Conservation (phyloP, 2,329 filamentous ascomycete genomes). For the Cadophora sp. region DNA sequence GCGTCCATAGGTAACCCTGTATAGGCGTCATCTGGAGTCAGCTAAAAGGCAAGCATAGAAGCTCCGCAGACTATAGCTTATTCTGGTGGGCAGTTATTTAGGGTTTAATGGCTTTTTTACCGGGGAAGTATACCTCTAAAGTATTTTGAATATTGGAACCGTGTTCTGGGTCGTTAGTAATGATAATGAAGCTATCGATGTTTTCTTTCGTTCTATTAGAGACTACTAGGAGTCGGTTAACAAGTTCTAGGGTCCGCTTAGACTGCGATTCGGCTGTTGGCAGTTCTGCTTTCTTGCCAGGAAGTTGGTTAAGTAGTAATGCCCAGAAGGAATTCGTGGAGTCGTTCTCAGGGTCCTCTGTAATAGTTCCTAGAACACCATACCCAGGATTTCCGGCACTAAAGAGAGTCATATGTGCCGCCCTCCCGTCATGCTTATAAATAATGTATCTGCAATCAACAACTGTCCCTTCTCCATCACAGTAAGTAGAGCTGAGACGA, state of each 20-base stretch:
- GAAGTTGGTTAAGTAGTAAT: background rate
- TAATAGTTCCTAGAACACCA: background rate
- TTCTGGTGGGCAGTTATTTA: background rate
- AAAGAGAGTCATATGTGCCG: background rate
- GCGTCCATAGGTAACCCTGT: background rate
- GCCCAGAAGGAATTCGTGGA: background rate
- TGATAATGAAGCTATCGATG: background rate
- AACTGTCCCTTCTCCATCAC: background rate
- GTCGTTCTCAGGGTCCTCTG: background rate
- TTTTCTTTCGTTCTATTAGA: background rate
- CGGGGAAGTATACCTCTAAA: background rate
- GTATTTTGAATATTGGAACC: background rate
- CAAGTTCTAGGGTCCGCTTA: background rate
- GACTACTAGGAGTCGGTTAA: background rate
- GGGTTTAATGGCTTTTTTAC: background rate
- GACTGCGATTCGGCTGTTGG: background rate
- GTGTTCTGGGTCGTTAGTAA: background rate
- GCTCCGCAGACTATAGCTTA: background rate
- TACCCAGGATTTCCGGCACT: background rate
- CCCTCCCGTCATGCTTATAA: background rate
- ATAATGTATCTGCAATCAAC: background rate
- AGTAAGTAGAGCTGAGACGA: background rate
- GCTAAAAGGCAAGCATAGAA: background rate
- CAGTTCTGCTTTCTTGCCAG: background rate
- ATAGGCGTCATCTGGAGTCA: background rate